These are phyloP conservation scores for Boletus mariae DNA, from an alignment of 1,284 basidiomycete genomes.

Conservation along the genomic window DNA sequence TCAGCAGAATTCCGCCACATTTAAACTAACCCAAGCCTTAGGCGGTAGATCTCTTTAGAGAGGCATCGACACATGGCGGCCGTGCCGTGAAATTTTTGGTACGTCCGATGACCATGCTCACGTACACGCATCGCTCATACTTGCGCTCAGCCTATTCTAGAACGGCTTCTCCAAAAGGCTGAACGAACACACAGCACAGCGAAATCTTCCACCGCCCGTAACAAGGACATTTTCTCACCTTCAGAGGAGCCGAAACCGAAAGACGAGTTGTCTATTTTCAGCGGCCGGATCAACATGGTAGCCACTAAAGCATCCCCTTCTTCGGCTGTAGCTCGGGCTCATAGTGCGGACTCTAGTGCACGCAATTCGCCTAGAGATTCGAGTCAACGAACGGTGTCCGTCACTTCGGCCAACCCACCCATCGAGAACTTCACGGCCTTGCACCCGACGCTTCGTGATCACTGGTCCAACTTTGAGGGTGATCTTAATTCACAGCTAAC, in stretches of 20 bases:
- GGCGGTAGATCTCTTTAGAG: constrained; percentile 60
- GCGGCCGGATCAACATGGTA: constrained; percentile 63
- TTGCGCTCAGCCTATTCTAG: constrained; percentile 51
- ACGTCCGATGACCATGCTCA: constrained; percentile 20
- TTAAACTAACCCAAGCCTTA: constrained; percentile 11
- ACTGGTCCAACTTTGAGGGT: constrained; percentile 56
- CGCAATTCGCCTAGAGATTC: neutral
- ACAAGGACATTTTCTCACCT: constrained; percentile 54
- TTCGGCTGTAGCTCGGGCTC: constrained; percentile 15
- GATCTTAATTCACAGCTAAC: constrained; percentile 54
- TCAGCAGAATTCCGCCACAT: neutral
- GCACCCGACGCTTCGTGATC: constrained; percentile 58
- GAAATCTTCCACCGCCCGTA: constrained; percentile 40
- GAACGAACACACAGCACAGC: constrained; percentile 49
- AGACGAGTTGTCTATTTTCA: constrained; percentile 70
- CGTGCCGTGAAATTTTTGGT: constrained; percentile 66
- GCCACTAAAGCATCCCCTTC: constrained; percentile 38
- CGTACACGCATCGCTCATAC: neutral
- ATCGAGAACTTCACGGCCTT: constrained; percentile 40
- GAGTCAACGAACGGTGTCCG: neutral
- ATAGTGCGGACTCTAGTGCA: constrained; percentile 1
- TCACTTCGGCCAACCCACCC: neutral
- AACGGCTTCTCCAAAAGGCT: constrained; percentile 59
- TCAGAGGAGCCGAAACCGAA: constrained; percentile 38
- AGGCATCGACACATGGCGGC: constrained; percentile 56